These are phyloP conservation scores for Penicillium sp. DNA, from an alignment of 2,329 filamentous ascomycete genomes.

Conservation along the genomic window DNA sequence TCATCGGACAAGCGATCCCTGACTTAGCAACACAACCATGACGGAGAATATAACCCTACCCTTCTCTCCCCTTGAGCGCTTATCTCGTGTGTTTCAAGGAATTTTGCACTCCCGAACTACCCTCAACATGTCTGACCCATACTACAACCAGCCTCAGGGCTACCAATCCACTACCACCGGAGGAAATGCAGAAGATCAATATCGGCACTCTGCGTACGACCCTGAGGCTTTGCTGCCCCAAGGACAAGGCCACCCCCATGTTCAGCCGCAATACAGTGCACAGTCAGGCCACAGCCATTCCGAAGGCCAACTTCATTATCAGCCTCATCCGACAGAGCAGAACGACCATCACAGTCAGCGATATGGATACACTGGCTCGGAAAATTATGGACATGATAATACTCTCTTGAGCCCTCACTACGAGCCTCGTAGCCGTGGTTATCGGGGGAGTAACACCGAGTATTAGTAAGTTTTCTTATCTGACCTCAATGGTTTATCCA, in stretches of 20 bases:
- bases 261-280: slow-evolving; percentile 13
- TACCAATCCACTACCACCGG: slow-evolving; percentile 2
- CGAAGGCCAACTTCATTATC: slow-evolving; percentile 14
- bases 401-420: slow-evolving; percentile 18
- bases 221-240: slow-evolving; percentile 29
- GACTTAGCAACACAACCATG: neutral
- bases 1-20: neutral
- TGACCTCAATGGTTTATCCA: neutral
- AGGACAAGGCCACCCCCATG: slow-evolving; percentile 13
- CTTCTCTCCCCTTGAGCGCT: neutral
- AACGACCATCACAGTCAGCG: slow-evolving; percentile 12
- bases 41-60: neutral
- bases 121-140: slow-evolving; percentile 22
- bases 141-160: slow-evolving; percentile 11
- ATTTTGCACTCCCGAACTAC: neutral
- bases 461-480: slow-evolving; percentile 25
- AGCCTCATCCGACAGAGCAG: slow-evolving; percentile 14
- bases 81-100: slow-evolving; percentile 19
- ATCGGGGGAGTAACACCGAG: slow-evolving; percentile 26
- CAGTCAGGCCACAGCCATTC: neutral
- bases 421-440: neutral
- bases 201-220: slow-evolving; percentile 30
- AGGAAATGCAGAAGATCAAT: slow-evolving; percentile 25
- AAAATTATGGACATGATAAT: slow-evolving; percentile 7
- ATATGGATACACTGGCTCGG: neutral